Conservation (phyloP, 169 alveolate species). For the Babesia ovis region DNA sequence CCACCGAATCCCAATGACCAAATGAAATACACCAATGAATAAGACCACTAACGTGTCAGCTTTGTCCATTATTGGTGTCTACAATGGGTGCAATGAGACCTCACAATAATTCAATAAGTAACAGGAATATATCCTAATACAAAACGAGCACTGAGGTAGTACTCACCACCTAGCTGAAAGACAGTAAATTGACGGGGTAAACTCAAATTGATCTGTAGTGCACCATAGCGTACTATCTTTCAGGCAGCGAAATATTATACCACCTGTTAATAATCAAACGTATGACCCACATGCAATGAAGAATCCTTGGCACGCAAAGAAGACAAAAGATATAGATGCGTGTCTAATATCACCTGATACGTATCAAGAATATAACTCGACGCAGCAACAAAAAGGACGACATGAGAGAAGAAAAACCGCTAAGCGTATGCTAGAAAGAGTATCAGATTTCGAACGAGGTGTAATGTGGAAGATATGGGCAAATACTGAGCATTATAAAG, state of each 20-base stretch:
- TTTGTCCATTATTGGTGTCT: not conserved
- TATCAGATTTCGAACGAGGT: constrained; percentile 41
- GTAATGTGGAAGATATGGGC: constrained; percentile 33
- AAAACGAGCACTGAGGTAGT: no score
- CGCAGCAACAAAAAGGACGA: not conserved
- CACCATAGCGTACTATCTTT: no score
- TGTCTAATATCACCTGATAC: not conserved
- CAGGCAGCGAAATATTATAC: no score
- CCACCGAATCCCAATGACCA: not conserved
- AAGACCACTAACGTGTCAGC: not conserved
- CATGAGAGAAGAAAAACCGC: not conserved
- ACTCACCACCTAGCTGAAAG: no score
- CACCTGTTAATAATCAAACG: no score
- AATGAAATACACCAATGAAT: not conserved
- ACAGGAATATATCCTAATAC: no score
- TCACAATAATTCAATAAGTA: not conserved
- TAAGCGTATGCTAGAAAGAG: constrained; percentile 3
- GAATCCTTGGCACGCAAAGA: not conserved
- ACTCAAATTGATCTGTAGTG: no score
- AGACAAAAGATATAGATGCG: not conserved
- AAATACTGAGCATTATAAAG: not conserved
- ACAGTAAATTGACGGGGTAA: no score
- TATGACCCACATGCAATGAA: no score
- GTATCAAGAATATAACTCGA: not conserved
- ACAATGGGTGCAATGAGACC: not conserved